Base-by-base conservation (phyloP, 2,329 filamentous ascomycete species). In the Dryadomyces quercivorus region DNA sequence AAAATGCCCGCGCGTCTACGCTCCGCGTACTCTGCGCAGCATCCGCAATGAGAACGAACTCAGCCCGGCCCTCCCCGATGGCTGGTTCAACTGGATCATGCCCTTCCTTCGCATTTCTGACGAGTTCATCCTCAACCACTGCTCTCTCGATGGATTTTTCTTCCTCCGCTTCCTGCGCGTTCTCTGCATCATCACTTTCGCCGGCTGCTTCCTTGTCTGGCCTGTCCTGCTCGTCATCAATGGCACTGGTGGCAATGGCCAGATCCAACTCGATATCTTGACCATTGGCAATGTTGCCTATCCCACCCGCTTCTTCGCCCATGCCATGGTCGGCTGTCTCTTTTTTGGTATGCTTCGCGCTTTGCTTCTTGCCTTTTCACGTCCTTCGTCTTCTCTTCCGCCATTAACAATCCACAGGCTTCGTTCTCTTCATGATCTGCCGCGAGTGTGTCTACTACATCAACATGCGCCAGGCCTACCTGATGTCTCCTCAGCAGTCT, bases 371-470 rank as follows among this genome's bases (percentile, higher is more conserved):
- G 5, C 6, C 15, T 10, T 45, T 4, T 16, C 12, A 7, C 5
- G 5, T 15, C 40, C 12, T 15, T 6, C 2, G 26, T 12, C 13
- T 31, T 50, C 31, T 8, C 38, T 16, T 40, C 36, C 15, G 36
- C 18, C 13, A 20, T 12, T 45, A 22, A 53, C 45, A 7, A 7
- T 6, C 20, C 6, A 16, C 18, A 68, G 73, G 81, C 55, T 96
- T 97, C 66, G 77, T 98, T 57, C 84, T 96, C 68, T 92, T 89
- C 69, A 88, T 89, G 63, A 82, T 98, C 54, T 88, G 88, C 34
- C 82, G 93, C 58, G 93, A 98, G 69, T 84, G 84, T 65, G 85
- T 98, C 62, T 97, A 85, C 77, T 95, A 90, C 69, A 88, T 96
- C 72, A 95, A 95, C 63, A 71, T 97, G 52, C 87, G 92, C 59